Base-by-base conservation (phyloP, 1,139 yeast genomes). In the Geotrichum armillariae region DNA sequence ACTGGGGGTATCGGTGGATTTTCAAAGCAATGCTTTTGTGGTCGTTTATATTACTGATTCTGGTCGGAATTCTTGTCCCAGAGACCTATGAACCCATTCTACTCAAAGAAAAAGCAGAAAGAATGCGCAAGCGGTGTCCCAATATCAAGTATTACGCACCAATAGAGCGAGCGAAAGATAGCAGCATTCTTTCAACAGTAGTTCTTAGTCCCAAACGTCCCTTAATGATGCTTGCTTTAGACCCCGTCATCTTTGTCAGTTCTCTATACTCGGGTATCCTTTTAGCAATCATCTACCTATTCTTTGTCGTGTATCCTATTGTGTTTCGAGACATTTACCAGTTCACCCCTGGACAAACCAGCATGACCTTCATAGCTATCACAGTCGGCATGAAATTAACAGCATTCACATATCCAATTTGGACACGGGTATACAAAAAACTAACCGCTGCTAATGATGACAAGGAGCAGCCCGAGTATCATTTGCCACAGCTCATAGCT, bases 61-160 rank as follows among this genome's bases (percentile, higher is more conserved):
- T 74, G n/a, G 62, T 73, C 29, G 62, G 76, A 6, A 53, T 76
- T 14, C 63, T 79, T 1, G 77, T 85, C 20, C 90, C 91, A 4
- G 94, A 85, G 64, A 85, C 93, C 1, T 84, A 82, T 65, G 78
- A 78, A 2, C 91, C 91, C 1, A 76, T 79, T 1, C 72, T 85
- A 20, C 70, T 83, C 51, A 76, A 77, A 47, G 66, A 67, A 43
- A 78, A 83, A 62, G 87, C 87, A 2, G 65, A 68, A 55, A 68
- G 71, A 50, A 57, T 80, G 53, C 73, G 88, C 64, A 67, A 71
- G 48, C 78, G 76, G 58, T 79, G 84, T 0, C 83, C 82, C 1
- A 76, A 82, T 9, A 18, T 8, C 17, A 11, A 12, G 27, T 22
- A n/a, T 12, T 38, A 38, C n/a, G 79, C 82, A 1, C 76, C 80